These are phyloP conservation scores for Leccinum longicurvipes DNA, from an alignment of 768 basidiomycete species.

Conservation along the genomic window DNA sequence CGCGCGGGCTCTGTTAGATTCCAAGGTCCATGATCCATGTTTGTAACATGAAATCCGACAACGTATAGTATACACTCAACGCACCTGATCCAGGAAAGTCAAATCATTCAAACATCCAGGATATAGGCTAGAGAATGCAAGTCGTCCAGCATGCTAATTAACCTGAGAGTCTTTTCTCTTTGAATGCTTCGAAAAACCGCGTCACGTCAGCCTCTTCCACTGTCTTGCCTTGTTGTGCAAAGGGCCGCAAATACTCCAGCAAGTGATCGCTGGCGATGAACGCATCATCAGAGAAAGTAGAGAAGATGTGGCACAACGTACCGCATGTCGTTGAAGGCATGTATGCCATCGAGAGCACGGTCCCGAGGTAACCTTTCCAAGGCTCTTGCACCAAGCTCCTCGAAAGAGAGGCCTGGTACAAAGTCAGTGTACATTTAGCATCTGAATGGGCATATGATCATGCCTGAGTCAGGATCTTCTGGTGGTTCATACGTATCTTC, in stretches of 20 bases:
- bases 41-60: too few relatives aligned
- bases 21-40: too few relatives aligned
- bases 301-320: constrained; percentile 30
- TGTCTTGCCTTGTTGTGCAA: constrained; percentile 72
- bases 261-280: constrained; percentile 56
- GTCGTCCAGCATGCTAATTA: not conserved
- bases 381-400: constrained; percentile 82
- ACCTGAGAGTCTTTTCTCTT: constrained; percentile 29
- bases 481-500: constrained; percentile 86
- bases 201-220: constrained; percentile 72
- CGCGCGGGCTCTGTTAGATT: too few relatives aligned
- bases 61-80: not conserved
- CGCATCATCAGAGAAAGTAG: not conserved
- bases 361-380: constrained; percentile 72
- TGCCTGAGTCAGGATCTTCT: constrained; percentile 81
- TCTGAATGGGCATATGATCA: not conserved
- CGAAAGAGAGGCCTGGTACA: constrained; percentile 63
- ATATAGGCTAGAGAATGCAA: not conserved
- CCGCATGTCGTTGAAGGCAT: constrained; percentile 83
- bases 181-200: constrained; percentile 59
- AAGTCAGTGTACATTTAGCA: not conserved
- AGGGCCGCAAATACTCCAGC: constrained; percentile 68
- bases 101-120: not conserved
- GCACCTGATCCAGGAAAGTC: not conserved
- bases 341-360: constrained; percentile 77